A percentile compares a stretch with the other conserved stretches of the same genome.
These are phyloP conservation scores for Phytopythium ostracodes DNA, from an alignment of 352 stramenopile species.

Conservation along the genomic window DNA sequence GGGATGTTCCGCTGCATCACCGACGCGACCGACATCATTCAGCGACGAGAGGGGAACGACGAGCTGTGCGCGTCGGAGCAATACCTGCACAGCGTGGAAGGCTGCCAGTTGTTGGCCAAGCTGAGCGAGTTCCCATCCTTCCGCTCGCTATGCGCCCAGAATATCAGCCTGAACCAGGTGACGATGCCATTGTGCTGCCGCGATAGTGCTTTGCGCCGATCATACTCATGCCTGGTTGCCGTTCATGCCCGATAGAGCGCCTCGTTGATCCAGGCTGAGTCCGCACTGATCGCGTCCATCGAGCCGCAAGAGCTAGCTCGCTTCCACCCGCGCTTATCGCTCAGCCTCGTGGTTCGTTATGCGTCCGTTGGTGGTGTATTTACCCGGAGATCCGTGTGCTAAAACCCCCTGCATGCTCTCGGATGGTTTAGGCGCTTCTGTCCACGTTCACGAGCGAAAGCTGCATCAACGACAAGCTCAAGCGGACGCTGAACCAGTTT, in stretches of 20 bases:
- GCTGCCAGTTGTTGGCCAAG: conserved; percentile 59
- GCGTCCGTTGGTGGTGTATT: too few species aligned
- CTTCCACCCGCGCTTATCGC: conserved; percentile 66
- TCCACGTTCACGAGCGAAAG: conserved; percentile 44
- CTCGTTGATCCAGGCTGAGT: conserved; percentile 64
- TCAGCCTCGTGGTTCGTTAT: conserved; percentile 57
- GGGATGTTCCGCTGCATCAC: conserved; percentile 58
- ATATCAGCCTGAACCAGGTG: conserved; percentile 75
- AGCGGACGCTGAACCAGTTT: conserved; percentile 64
- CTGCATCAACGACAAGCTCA: conserved; percentile 57
- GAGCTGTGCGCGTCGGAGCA: conserved; percentile 48
- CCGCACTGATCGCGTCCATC: conserved; percentile 39
- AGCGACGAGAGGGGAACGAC: conserved; percentile 36
- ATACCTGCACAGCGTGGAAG: conserved; percentile 59
- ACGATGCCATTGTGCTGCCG: not conserved
- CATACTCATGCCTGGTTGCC: not conserved
- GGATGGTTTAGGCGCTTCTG: conserved; percentile 45
- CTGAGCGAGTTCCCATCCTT: conserved; percentile 46
- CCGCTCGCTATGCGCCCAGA: conserved; percentile 44
- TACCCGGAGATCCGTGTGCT: too few species aligned
- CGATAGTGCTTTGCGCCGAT: not conserved
- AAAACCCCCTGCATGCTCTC: too few species aligned
- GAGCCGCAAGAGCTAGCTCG: conserved; percentile 44
- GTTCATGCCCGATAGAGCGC: conserved; percentile 31
- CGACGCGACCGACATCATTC: conserved; percentile 36